Evolutionary conservation across 768 basidiomycete genomes (phyloP), one percentile per base, ranked within the genome.

Genomic region (Russula ochroleuca): DNA sequence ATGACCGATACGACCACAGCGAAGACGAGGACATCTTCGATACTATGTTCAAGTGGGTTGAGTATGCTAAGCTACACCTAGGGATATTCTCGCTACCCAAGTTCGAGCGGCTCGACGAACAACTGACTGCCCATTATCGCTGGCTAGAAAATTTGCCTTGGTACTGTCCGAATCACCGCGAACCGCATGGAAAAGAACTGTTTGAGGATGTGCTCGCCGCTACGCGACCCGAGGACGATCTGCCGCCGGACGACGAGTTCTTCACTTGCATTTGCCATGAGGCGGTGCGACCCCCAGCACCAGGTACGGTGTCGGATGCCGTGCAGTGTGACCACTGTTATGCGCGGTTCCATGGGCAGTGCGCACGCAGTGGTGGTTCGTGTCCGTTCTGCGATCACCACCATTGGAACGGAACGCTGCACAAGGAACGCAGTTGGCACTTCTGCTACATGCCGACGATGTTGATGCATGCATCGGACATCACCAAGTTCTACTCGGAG

Each of bases 341-440:
- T 72, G 92, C 91, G 53, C 79, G 90, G 54, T 94, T 94, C 75
- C 91, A 94, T 65, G 90, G 90, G 5, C 80, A 85, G 54, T 93
- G 91, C 69, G 91, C 90, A 13, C 86, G 86, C 68, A 90, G 88
- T 67, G 91, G 91, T n/a, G 92, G 91, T 40, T 94, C 91, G 5
- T 94, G 91, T 71, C 91, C 91, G 0, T 94, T 94, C 78, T 94
- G 91, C 68, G 91, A 94, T 67, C 90, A 92, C 69, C 88, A 92
- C 65, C 92, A 94, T 70, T 93, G 91, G 91, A 91, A 93, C 68
- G 91, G 91, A 21, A 82, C 87, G 3, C 86, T 93, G 57, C 84
- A 85, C 72, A 92, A 92, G 73, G 83, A 88, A 67, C 85, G 92
- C 53, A 88, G 80, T 68, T 94, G 85, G 83, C 90, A 93, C 70